Base-by-base conservation (phyloP, 257 asterid species). In the Galeopsis tetrahit region DNA sequence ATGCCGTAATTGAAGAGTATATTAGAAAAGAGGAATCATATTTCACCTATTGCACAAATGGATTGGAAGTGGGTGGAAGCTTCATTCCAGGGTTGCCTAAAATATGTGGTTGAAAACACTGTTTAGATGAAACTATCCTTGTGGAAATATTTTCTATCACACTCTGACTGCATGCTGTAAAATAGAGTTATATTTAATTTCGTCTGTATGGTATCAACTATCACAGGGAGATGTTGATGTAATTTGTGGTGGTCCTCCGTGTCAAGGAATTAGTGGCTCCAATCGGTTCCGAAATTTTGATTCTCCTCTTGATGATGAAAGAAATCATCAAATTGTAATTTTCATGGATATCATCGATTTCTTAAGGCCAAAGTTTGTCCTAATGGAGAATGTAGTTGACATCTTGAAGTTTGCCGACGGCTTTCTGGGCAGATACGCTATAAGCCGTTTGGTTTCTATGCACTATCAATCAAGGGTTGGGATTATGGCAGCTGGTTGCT, bases 231-330 rank as follows among this genome's bases (percentile, higher is more conserved):
- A 79, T 51, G 90, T 82, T 59, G 83, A 66, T 61, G 85, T 82
- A 48, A 78, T 82, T 58, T 84, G 89, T 75, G 89, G 89, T 15
- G 89, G 89, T 51, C 89, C 86, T 33, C 89, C 89, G 56, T 85
- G 90, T 69, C 88, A 83, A 77, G 88, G 90, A 74, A 81, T 85
- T 49, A 85, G 90, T 77, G 90, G 90, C 68, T 81, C 66, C 79
- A 85, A 85, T 71, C 81, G 90, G 38, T 83, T 76, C 66, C 82
- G 90, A 76, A 78, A 85, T 76, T 21, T 58, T 64, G 80, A 76
- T 69, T 71, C 84, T 56, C 86, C 88, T n/a, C 87, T 85, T 60
- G 82, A 81, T 10, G 88, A 82, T 66, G 82, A 77, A 72, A 80
- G 77, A 66, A 85, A 85, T 74, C 79, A 64, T 17, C 89, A 80